phyloP scores from a whole-genome alignment of 2,329 filamentous ascomycete genomes.

The Arachnomyces sp. region DNA sequence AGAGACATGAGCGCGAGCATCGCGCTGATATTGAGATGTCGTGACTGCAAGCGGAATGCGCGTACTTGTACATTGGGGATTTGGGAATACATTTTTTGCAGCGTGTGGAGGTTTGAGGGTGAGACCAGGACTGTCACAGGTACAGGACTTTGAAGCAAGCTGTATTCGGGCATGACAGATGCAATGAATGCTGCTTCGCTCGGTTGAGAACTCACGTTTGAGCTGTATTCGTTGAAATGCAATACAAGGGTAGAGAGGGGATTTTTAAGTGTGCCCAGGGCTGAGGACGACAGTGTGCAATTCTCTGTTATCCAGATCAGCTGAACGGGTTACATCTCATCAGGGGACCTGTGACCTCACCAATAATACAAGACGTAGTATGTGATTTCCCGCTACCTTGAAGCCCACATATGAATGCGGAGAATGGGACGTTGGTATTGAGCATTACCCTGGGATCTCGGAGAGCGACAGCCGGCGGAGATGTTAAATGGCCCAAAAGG shows the following conservation, averaged over 20 bases:
- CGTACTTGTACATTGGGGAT: conserved; percentile 17
- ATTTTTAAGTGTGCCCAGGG: too few species aligned
- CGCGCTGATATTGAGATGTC: conserved; percentile 15
- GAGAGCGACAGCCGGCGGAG: too few species aligned
- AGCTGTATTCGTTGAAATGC: conserved; percentile 5
- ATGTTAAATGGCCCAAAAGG: too few species aligned
- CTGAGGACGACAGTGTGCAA: conserved; percentile 7
- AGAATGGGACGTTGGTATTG: too few species aligned
- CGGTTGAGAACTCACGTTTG: conserved; percentile 1
- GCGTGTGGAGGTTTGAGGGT: conserved; percentile 17
- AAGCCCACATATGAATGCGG: too few species aligned
- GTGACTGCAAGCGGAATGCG: conserved; percentile 15
- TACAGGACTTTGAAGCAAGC: conserved; percentile 9
- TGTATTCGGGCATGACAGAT: conserved; percentile 10
- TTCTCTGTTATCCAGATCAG: conserved; percentile 7
- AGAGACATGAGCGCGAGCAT: conserved; percentile 22
- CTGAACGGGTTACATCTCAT: too few species aligned
- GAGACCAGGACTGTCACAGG: conserved; percentile 18
- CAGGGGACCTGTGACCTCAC: too few species aligned
- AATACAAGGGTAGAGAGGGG: conserved; percentile 2
- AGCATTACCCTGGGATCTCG: too few species aligned
- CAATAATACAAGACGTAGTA: too few species aligned
- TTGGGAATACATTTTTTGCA: conserved; percentile 17
- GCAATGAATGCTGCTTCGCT: conserved; percentile 8
- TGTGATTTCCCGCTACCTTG: too few species aligned